These are phyloP conservation scores for Emericellopsis atlantica DNA, from an alignment of 2,329 filamentous ascomycete species.

Conservation along the genomic window DNA sequence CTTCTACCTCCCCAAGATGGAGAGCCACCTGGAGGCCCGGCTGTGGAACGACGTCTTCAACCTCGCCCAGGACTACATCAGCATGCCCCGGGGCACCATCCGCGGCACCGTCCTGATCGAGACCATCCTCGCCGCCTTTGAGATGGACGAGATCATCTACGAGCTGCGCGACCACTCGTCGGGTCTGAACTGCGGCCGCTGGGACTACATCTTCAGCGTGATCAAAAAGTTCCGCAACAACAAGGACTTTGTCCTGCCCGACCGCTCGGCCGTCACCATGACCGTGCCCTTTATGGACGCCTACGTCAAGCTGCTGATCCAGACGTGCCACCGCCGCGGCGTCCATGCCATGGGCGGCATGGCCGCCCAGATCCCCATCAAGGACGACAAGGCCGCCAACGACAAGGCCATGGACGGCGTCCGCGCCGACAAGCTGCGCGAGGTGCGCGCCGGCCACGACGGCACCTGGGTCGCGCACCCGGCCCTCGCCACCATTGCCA, in stretches of 20 bases:
- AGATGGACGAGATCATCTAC: slow-evolving; percentile 97
- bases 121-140: slow-evolving; percentile 82
- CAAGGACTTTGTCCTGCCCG: slow-evolving; percentile 74
- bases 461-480: slow-evolving; percentile 87
- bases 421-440: slow-evolving; percentile 76
- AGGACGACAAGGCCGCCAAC: slow-evolving; percentile 72
- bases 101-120: slow-evolving; percentile 81
- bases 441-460: slow-evolving; percentile 78
- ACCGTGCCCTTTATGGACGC: slow-evolving; percentile 86
- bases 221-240: slow-evolving; percentile 93
- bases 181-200: slow-evolving; percentile 82
- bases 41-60: slow-evolving; percentile 93
- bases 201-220: slow-evolving; percentile 93
- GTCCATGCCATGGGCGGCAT: slow-evolving; percentile 91
- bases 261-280: slow-evolving; percentile 77
- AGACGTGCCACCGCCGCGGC: slow-evolving; percentile 79
- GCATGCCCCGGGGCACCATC: slow-evolving; percentile 71
- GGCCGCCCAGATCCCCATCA: slow-evolving; percentile 89
- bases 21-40: slow-evolving; percentile 78
- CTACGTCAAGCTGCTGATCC: slow-evolving; percentile 76
- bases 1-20: slow-evolving; percentile 88
- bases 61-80: slow-evolving; percentile 72
- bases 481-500: slow-evolving; percentile 67
- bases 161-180: slow-evolving; percentile 82
- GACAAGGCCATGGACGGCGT: slow-evolving; percentile 79